Conservation (phyloP, 208 protist genomes). For the Trichomonas vaginalis region DNA sequence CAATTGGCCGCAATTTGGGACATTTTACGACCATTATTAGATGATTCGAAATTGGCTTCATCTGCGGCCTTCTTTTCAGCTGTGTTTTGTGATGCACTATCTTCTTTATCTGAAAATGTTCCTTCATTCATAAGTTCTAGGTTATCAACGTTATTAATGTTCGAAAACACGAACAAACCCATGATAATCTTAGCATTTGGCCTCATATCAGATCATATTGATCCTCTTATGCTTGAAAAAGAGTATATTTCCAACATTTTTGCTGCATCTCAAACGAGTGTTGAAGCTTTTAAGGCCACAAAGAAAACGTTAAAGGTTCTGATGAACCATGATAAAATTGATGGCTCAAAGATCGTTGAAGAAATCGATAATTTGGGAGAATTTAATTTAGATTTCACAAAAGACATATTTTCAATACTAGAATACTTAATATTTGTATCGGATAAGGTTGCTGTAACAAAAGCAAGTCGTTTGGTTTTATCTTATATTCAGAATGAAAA, state of each 20-base stretch:
- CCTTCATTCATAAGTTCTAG: not conserved
- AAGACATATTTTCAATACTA: not conserved
- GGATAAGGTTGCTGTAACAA: not conserved
- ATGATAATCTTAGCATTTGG: not conserved
- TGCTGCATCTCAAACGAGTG: too few species aligned
- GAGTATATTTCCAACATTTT: not conserved
- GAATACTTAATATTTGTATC: not conserved
- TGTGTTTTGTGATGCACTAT: not conserved
- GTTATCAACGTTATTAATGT: not conserved
- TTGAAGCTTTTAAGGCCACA: not conserved
- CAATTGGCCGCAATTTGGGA: not conserved
- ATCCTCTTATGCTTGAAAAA: not conserved
- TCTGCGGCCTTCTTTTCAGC: not conserved
- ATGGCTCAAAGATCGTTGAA: not conserved
- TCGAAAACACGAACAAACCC: not conserved
- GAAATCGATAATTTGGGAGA: not conserved
- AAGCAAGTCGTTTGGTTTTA: not conserved
- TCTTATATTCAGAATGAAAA: not conserved
- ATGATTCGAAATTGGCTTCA: not conserved
- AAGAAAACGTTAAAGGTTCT: not conserved
- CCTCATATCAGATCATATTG: not conserved
- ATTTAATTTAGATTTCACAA: not conserved
- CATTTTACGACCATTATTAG: not conserved
- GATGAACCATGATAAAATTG: not conserved
- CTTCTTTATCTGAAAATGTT: not conserved